Base-by-base conservation (phyloP, 352 stramenopile genomes). In the Phytophthora cactorum region DNA sequence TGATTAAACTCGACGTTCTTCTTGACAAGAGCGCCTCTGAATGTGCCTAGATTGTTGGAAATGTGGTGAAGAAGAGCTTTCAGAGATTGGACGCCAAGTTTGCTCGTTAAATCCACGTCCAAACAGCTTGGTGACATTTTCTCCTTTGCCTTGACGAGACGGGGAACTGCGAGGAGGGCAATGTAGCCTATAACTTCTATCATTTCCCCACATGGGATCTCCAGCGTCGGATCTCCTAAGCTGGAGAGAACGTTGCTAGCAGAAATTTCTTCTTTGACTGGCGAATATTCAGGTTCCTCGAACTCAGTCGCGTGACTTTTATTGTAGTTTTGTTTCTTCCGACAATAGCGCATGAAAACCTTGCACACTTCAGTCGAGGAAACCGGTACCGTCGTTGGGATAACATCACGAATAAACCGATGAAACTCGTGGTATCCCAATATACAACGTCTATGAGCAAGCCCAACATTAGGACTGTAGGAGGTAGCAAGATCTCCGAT, bases 31-130 rank as follows among this genome's bases (percentile, higher is more conserved):
- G 47, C 3, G 2, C 51, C 54, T 32, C 54, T 45, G 63, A 68
- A 64, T 17, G 71, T 59, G 54, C 67, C 69, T 22, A 90, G 34
- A 59, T 84, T 69, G 25, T 84, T 78, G 0, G 75, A 77, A 1
- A 86, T 74, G 41, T 86, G 80, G 44, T 93, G 81, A 3, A 90
- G 50, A 27, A 90, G 72, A 0, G 84, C 68, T 65, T 93, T 90
- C 10, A 91, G 22, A 4, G 62, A 74, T 32, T 75, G 56, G 1
- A 78, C 55, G 0, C 67, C 77, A 15, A 90, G 52, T 44, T 80
- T 76, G n/a, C 52, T 80, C 0, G 34, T 59, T 28, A 56, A 38
- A 4, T 52, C 11, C 2, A 67, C n/a, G 3, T 65, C 29, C 0
- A 15, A 27, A 25, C 50, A 60, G 38, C 54, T 62, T 17, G 38